Conservation (phyloP, 2,329 filamentous ascomycete genomes). For the Arthrobotrys sinensis region DNA sequence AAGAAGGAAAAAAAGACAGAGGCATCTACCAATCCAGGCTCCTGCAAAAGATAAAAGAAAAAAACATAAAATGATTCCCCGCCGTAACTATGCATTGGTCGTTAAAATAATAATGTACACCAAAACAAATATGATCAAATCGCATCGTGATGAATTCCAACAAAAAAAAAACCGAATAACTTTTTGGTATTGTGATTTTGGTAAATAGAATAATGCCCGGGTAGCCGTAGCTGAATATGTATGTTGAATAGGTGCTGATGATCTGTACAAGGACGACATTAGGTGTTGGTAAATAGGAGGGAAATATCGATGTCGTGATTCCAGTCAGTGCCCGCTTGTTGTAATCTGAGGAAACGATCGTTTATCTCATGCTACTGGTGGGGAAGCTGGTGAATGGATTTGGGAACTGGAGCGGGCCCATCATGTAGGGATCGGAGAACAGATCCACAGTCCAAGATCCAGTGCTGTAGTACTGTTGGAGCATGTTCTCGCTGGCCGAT, state of each 20-base stretch:
- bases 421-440: slow-evolving; percentile 58
- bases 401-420: slow-evolving; percentile 53
- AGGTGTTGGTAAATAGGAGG: slow-evolving; percentile 12
- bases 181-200: slow-evolving; percentile 57
- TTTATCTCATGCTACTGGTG: slow-evolving; percentile 61
- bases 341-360: background rate
- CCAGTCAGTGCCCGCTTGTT: slow-evolving; percentile 1
- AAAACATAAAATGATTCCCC: slow-evolving; percentile 40
- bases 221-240: slow-evolving; percentile 47
- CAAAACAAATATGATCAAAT: slow-evolving; percentile 36
- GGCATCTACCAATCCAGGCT: slow-evolving; percentile 45
- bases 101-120: slow-evolving; percentile 58
- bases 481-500: slow-evolving; percentile 49
- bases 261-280: slow-evolving; percentile 55
- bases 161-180: slow-evolving; percentile 24
- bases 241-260: slow-evolving; percentile 39
- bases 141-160: slow-evolving; percentile 4
- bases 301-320: slow-evolving; percentile 15
- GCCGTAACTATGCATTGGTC: slow-evolving; percentile 59
- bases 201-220: slow-evolving; percentile 30
- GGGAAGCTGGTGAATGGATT: slow-evolving; percentile 58
- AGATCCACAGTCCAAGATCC: slow-evolving; percentile 59
- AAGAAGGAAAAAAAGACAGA: slow-evolving; percentile 16
- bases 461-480: slow-evolving; percentile 55
- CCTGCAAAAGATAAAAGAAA: slow-evolving; percentile 37